Evolutionary conservation across 192 early-diverging fungal genomes (phyloP).

Genomic region (Radiomyces spectabilis): DNA sequence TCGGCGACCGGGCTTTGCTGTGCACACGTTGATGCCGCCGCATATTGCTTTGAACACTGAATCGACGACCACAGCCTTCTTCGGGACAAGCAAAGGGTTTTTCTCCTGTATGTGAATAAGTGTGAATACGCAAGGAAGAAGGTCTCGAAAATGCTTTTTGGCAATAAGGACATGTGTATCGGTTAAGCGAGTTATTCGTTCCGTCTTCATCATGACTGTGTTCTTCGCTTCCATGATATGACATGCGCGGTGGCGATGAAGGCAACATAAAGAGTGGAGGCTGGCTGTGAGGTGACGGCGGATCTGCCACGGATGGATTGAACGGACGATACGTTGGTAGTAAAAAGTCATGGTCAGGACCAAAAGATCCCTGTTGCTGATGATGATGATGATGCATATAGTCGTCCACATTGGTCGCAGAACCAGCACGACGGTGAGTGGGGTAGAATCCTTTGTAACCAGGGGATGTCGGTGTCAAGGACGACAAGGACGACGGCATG

Average conservation of each 20-base stretch:
- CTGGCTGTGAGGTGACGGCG: too few species aligned
- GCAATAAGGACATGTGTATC: constrained; percentile 53
- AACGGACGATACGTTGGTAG: too few species aligned
- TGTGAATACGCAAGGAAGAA: constrained; percentile 49
- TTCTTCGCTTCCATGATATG: too few species aligned
- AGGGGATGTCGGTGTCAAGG: constrained; percentile 7
- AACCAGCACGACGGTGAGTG: constrained; percentile 29
- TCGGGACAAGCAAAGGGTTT: constrained; percentile 29
- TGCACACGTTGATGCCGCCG: constrained; percentile 21
- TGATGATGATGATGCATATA: constrained; percentile 2
- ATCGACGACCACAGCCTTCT: constrained; percentile 26
- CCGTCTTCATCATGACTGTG: too few species aligned
- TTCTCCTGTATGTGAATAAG: constrained; percentile 33
- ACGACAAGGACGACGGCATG: not conserved
- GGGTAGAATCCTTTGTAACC: too few species aligned
- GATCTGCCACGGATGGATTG: too few species aligned
- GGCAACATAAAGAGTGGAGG: too few species aligned
- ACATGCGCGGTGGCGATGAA: too few species aligned
- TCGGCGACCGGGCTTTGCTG: too few species aligned
- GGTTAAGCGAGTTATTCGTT: too few species aligned
- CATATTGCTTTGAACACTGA: constrained; percentile 66
- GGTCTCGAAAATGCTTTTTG: constrained; percentile 59
- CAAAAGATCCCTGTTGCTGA: too few species aligned
- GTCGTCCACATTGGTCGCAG: constrained; percentile 25
- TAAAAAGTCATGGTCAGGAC: too few species aligned